These are phyloP conservation scores for Aureobasidium sp. DNA, from an alignment of 2,329 filamentous ascomycete species.

Conservation along the genomic window DNA sequence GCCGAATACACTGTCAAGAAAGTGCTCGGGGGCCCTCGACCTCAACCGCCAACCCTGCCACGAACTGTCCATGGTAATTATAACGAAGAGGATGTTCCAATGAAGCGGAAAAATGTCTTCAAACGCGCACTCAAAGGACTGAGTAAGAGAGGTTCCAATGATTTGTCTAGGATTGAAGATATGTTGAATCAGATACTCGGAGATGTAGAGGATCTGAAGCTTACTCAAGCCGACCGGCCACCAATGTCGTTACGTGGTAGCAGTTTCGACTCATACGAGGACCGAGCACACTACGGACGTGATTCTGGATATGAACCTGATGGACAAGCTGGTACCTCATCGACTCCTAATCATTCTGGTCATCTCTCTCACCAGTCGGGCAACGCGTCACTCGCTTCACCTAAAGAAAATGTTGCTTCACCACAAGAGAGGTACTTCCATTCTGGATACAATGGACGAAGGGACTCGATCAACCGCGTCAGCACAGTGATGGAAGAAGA, in stretches of 20 bases:
- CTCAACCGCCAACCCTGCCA: slow-evolving; percentile 49
- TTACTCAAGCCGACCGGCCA: slow-evolving; percentile 27
- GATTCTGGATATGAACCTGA: slow-evolving; percentile 76
- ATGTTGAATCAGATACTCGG: slow-evolving; percentile 86
- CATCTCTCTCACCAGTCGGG: slow-evolving; percentile 42
- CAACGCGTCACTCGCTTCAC: slow-evolving; percentile 17
- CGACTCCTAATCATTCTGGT: slow-evolving; percentile 67
- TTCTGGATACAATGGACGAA: slow-evolving; percentile 46
- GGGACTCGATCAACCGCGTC: slow-evolving; percentile 67
- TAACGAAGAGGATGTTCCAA: slow-evolving; percentile 51
- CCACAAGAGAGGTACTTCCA: slow-evolving; percentile 34
- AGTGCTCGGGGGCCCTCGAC: slow-evolving; percentile 76
- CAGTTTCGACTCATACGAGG: slow-evolving; percentile 63
- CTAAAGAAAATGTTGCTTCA: slow-evolving; percentile 18
- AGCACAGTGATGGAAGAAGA: slow-evolving; percentile 83
- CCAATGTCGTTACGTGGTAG: slow-evolving; percentile 25
- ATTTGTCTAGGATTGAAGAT: slow-evolving; percentile 80
- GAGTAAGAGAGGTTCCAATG: slow-evolving; percentile 78
- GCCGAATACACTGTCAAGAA: slow-evolving; percentile 80
- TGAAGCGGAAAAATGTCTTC: slow-evolving; percentile 91
- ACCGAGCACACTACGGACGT: slow-evolving; percentile 63
- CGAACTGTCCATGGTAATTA: slow-evolving; percentile 45
- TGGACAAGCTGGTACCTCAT: slow-evolving; percentile 68
- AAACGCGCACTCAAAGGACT: slow-evolving; percentile 87
- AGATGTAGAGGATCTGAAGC: slow-evolving; percentile 68